Evolutionary conservation across 805 yeast species (phyloP), one percentile per base, ranked within the genome.

Genomic region (Candida endomychidarum): DNA sequence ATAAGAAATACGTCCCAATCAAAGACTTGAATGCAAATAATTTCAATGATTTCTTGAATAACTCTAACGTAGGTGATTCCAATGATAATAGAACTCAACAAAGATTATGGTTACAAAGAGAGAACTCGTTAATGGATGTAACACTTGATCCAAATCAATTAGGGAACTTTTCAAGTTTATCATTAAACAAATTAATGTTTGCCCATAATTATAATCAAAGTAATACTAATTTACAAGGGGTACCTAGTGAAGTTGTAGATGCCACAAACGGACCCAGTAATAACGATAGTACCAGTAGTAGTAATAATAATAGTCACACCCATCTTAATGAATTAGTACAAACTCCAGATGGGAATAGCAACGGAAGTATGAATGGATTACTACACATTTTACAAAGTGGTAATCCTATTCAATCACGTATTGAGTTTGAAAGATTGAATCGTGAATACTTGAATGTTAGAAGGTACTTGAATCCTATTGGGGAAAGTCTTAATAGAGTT

Each of bases 101-200:
- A 54, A 75, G 81, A 46, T 70, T 88, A 37, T 86, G 95, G 95
- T 65, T 87, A 23, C 95, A 85, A 57, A 69, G 91, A 48, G 91
- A 85, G 49, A 82, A 78, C 51, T 79, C 86, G 2, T 64, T 83
- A 29, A 65, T 82, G 63, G 90, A 83, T 55, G 60, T 81, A 38
- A 65, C 63, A 3, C 54, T 55, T 23, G 72, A 66, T 43, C 44
- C 61, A 8, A 48, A 47, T 28, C 57, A 57, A 24, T 42, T 59
- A 30, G 53, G 61, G 15, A 68, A 67, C 46, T 58, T 69, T 21
- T 69, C 74, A 14, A 65, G 58, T 35, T 45, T 68, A 30, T 65
- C 73, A 24, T 54, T 63, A 40, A 65, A 57, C 50, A 66, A 64
- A 44, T 47, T 65, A 38, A 61, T 67, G 71, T 67, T 67, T 52